phyloP scores from a whole-genome alignment of 2,329 filamentous ascomycete genomes.

The Fusarium mangiferae region DNA sequence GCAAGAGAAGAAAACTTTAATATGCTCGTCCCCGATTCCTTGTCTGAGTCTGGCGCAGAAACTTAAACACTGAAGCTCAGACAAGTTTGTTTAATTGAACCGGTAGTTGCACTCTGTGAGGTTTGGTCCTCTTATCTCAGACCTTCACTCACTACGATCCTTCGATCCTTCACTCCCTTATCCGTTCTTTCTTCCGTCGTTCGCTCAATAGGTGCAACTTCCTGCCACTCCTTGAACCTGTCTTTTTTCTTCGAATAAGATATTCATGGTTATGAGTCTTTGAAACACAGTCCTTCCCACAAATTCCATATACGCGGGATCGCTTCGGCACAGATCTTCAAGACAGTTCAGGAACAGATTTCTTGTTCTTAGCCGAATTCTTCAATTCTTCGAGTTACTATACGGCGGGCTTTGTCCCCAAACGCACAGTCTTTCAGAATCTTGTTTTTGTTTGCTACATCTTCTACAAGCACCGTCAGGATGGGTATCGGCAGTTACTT shows the following conservation, averaged over 20 bases:
- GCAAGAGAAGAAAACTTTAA: slow-evolving; percentile 26
- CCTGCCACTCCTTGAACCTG: slow-evolving; percentile 12
- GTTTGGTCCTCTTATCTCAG: background rate
- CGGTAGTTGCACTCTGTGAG: slow-evolving; percentile 4
- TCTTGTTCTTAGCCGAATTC: background rate
- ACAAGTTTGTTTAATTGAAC: slow-evolving; percentile 24
- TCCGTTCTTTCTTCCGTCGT: slow-evolving; percentile 16
- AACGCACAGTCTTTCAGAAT: background rate
- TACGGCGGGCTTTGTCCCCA: background rate
- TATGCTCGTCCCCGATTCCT: background rate
- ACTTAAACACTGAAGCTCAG: slow-evolving; percentile 10
- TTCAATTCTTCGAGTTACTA: background rate
- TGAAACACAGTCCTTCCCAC: slow-evolving; percentile 25
- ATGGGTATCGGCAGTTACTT: slow-evolving; percentile 74
- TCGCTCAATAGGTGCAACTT: slow-evolving; percentile 11
- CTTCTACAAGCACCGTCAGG: slow-evolving; percentile 21
- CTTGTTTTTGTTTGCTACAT: background rate
- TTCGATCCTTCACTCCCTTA: slow-evolving; percentile 4
- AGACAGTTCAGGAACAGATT: background rate
- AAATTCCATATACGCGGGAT: background rate
- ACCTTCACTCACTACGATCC: slow-evolving; percentile 9
- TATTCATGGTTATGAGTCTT: slow-evolving; percentile 2
- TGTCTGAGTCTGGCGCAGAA: slow-evolving; percentile 11
- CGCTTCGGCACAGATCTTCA: background rate
- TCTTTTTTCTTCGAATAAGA: background rate